Evolutionary conservation across 495 filamentous ascomycete species (phyloP), one percentile per base, ranked within the genome.

Genomic region (Penicillium angulare): DNA sequence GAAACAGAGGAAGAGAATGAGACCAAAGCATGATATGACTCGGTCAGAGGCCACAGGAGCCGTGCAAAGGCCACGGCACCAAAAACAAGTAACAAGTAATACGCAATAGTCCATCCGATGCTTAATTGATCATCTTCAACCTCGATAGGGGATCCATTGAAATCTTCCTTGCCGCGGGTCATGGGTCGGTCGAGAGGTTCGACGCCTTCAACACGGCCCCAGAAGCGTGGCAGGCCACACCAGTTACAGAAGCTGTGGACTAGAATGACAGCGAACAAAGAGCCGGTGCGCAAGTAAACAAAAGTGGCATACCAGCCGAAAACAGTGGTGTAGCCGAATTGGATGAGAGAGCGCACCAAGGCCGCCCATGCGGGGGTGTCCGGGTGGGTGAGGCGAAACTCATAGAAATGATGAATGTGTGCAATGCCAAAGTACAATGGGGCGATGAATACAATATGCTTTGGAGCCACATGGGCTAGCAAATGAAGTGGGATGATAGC

Each of bases 231-330:
- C 51, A 97, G 61, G 2, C 93, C 92, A 77, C 87, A 84, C 79
- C 82, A 89, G 61, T 98, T 98, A 69, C 93, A 97, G 69, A 97
- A 96, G 8, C 82, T 79, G 62, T 98, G 93, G 8, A 85, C 85
- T 9, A 85, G 57, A 34, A 92, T 85, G 10, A 84, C 83, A 7
- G 87, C 85, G 36, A 79, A 71, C 29, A 96, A 59, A 17, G 85
- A 93, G 0, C 90, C 92, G 0, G 91, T 93, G 29, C 93, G 84
- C 6, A 98, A 63, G 56, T 87, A 96, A n/a, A 96, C 27, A 56
- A 97, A 98, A 3, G 88, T 88, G 0, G 90, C 92, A 71, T 82
- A 96, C 73, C 89, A 92, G 39, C 93, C 93, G 55, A 98, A 98
- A 20, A 97, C 63, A 15, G 90, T 90, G 4, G 93, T 97, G 63